Conservation (phyloP, 176 grass and related monocot genomes). For the Pontederia crassipes region DNA sequence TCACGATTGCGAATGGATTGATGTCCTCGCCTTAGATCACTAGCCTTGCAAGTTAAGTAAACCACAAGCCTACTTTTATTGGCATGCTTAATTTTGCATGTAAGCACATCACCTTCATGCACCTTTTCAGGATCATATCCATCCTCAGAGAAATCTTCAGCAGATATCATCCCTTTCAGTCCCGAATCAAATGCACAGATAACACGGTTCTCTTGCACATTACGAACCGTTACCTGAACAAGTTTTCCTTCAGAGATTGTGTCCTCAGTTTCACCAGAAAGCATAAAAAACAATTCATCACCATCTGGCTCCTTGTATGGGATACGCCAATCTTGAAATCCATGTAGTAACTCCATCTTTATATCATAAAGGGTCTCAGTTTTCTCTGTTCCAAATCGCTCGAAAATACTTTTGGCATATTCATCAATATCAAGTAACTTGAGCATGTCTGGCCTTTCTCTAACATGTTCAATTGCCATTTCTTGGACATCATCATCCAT, state of each 20-base stretch:
- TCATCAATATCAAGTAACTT: slow-evolving; percentile 30
- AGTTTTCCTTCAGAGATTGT: slow-evolving; percentile 88
- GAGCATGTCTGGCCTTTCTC: slow-evolving; percentile 26
- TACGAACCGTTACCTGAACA: slow-evolving; percentile 83
- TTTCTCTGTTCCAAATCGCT: slow-evolving; percentile 33
- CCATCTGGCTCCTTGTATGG: slow-evolving; percentile 54
- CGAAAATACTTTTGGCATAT: slow-evolving; percentile 60
- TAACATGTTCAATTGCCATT: slow-evolving; percentile 84
- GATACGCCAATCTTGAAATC: slow-evolving; percentile 62
- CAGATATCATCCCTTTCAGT: slow-evolving; percentile 73
- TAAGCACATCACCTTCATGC: slow-evolving; percentile 83
- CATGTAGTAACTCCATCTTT: slow-evolving; percentile 36
- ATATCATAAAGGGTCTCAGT: slow-evolving; percentile 49
- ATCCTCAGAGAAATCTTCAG: slow-evolving; percentile 76
- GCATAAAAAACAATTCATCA: slow-evolving; percentile 90
- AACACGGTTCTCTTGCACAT: slow-evolving; percentile 67
- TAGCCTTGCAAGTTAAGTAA: slow-evolving; percentile 66
- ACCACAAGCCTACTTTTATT: slow-evolving; percentile 78
- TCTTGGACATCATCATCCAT: slow-evolving; percentile 75
- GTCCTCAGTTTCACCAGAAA: slow-evolving; percentile 93
- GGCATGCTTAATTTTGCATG: slow-evolving; percentile 70
- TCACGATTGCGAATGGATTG: slow-evolving; percentile 40
- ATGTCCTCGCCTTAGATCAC: slow-evolving; percentile 48
- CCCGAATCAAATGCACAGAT: slow-evolving; percentile 93
- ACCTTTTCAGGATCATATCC: slow-evolving; percentile 51